phyloP scores from a whole-genome alignment of 1,284 basidiomycete genomes.

The Microbotryomycetes sp. region DNA sequence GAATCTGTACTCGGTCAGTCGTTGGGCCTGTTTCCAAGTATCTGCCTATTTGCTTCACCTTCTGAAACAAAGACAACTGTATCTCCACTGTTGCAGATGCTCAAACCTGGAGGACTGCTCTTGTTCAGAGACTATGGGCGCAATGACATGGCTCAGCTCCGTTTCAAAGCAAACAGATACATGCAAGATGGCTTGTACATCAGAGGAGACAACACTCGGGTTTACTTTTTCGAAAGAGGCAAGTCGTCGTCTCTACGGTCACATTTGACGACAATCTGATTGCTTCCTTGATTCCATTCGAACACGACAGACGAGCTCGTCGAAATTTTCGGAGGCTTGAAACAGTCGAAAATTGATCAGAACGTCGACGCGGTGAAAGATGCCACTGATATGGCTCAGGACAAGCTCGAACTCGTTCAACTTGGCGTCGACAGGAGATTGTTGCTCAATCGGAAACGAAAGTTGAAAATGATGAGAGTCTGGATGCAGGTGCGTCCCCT shows the following conservation, averaged over 20 bases:
- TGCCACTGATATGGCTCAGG: no score
- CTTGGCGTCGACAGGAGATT: constrained; percentile 82
- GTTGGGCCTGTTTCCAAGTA: no score
- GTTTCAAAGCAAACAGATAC: constrained; percentile 75
- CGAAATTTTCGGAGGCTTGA: constrained; percentile 60
- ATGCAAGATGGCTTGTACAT: constrained; percentile 88
- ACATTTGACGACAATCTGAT: not conserved
- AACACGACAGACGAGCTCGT: constrained; percentile 63
- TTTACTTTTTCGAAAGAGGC: constrained; percentile 90
- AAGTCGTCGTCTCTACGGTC: constrained; percentile 27
- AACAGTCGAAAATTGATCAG: no score
- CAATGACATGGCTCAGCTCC: constrained; percentile 77
- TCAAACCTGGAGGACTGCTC: constrained; percentile 80
- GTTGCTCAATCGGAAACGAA: constrained; percentile 81
- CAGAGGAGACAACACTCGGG: constrained; percentile 90
- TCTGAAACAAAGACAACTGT: no score
- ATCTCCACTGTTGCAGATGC: constrained; percentile 54
- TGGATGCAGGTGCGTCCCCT: constrained; percentile 37
- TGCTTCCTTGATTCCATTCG: not conserved
- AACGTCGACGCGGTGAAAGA: no score
- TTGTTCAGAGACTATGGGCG: constrained; percentile 92
- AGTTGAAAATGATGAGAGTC: constrained; percentile 82
- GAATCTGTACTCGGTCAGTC: constrained; percentile 68
- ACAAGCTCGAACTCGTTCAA: constrained; percentile 58
- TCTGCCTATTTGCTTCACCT: no score